Conservation (phyloP, 768 basidiomycete genomes). For the Mycena epipterygia region DNA sequence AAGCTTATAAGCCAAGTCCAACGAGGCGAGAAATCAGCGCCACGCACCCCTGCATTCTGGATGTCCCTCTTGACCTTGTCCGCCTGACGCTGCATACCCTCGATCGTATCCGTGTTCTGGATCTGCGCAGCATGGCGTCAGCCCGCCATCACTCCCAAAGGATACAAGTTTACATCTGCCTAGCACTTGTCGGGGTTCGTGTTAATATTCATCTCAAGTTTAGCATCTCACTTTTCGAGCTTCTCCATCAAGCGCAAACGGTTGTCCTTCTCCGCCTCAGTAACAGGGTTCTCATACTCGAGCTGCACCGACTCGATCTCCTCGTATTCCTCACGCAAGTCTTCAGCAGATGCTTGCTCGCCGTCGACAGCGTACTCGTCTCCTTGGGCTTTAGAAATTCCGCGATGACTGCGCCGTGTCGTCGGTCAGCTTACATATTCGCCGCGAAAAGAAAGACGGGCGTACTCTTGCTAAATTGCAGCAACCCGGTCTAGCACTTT, state of each 20-base stretch:
- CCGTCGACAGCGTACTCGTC: slow-evolving; percentile 50
- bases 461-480: slow-evolving; percentile 66
- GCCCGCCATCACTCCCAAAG: slow-evolving; percentile 7
- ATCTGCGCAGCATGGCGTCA: slow-evolving; percentile 64
- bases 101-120: slow-evolving; percentile 66
- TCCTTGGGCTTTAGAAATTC: slow-evolving; percentile 64
- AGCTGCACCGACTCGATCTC: slow-evolving; percentile 60
- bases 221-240: slow-evolving; percentile 71
- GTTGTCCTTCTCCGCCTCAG: slow-evolving; percentile 48
- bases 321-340: slow-evolving; percentile 66
- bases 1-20: not conserved
- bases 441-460: not conserved
- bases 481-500: slow-evolving; percentile 66
- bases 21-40: not conserved
- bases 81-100: slow-evolving; percentile 63
- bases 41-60: slow-evolving; percentile 71
- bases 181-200: slow-evolving; percentile 84
- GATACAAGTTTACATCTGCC: slow-evolving; percentile 67
- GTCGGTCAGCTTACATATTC: slow-evolving; percentile 2
- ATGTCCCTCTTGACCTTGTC: slow-evolving; percentile 71
- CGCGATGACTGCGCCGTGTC: slow-evolving; percentile 59
- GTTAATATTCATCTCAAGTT: slow-evolving; percentile 78
- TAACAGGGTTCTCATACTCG: slow-evolving; percentile 52
- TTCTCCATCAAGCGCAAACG: slow-evolving; percentile 67
- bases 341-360: slow-evolving; percentile 57